These are phyloP conservation scores for Royoungia palumana DNA, from an alignment of 768 basidiomycete genomes.

Conservation along the genomic window DNA sequence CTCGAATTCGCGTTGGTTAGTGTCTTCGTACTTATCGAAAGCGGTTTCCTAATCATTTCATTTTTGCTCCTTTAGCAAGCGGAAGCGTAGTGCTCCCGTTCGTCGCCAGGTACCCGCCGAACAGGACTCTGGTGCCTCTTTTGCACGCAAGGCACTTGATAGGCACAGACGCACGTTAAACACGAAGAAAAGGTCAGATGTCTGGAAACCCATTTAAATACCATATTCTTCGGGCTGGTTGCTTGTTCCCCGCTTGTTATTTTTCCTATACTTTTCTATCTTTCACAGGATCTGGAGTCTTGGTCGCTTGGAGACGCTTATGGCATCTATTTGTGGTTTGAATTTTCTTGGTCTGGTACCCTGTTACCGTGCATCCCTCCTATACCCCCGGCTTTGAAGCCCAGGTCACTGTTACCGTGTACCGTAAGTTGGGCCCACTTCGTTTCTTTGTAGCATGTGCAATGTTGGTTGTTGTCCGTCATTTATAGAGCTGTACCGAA, in stretches of 20 bases:
- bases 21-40: not conserved
- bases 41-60: not conserved
- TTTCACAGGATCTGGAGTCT: too few species aligned
- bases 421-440: not conserved
- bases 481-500: too few species aligned
- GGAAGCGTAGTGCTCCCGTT: slow-evolving; percentile 4
- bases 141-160: slow-evolving; percentile 2
- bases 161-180: slow-evolving; percentile 10
- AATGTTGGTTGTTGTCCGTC: slow-evolving; percentile 9
- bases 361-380: too few species aligned
- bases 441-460: not conserved
- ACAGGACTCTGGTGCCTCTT: slow-evolving; percentile 1
- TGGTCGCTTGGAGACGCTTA: too few species aligned
- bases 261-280: not conserved
- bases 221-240: not conserved
- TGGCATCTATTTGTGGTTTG: too few species aligned
- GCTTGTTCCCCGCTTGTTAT: not conserved
- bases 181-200: slow-evolving; percentile 1
- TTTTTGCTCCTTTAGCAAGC: not conserved
- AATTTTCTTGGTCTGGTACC: too few species aligned
- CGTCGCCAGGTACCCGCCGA: slow-evolving; percentile 4
- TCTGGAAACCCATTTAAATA: slow-evolving; percentile 16
- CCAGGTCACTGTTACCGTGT: too few species aligned
- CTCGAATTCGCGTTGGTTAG: slow-evolving; percentile 14
- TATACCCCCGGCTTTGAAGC: too few species aligned